Percentiles rank a stretch among this genome's conserved stretches.
phyloP scores from a whole-genome alignment of 345 rosid species.

The Euphorbia tirucalli region DNA sequence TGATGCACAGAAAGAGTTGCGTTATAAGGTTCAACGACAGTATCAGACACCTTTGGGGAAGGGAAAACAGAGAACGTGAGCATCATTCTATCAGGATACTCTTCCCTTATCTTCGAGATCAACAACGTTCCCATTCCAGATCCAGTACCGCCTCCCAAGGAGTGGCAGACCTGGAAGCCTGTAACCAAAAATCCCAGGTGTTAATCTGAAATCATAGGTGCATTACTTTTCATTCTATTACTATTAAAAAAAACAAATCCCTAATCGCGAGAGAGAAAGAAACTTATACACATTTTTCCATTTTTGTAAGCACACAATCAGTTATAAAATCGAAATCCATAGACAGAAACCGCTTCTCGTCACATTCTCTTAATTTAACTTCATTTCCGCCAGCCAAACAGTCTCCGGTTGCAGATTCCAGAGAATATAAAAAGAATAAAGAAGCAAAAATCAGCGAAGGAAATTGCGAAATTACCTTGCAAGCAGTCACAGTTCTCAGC shows the following conservation, averaged over 20 bases:
- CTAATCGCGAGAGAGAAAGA: not conserved
- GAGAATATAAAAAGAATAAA: not conserved
- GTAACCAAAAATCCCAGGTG: constrained; percentile 7
- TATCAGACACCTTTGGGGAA: constrained; percentile 81
- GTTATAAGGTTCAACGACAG: constrained; percentile 79
- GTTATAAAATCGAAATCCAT: not conserved
- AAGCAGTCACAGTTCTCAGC: constrained; percentile 79
- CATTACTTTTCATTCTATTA: not conserved
- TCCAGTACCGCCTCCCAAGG: constrained; percentile 80
- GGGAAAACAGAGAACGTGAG: constrained; percentile 83
- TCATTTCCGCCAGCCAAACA: constrained; percentile 1
- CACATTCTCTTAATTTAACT: not conserved
- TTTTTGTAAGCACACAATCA: not conserved
- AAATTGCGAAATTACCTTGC: constrained; percentile 39
- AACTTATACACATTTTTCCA: too few relatives aligned
- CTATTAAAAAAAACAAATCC: not conserved
- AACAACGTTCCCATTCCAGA: constrained; percentile 81
- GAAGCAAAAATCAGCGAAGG: not conserved
- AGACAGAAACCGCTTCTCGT: not conserved
- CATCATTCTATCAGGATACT: constrained; percentile 84
- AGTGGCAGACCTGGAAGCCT: constrained; percentile 85
- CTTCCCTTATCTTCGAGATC: constrained; percentile 72
- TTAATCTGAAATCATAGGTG: not conserved
- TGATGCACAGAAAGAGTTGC: constrained; percentile 79
- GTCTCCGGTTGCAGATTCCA: too few relatives aligned